These are phyloP conservation scores for Penicillium sp. DNA, from an alignment of 2,329 filamentous ascomycete species.

Conservation along the genomic window DNA sequence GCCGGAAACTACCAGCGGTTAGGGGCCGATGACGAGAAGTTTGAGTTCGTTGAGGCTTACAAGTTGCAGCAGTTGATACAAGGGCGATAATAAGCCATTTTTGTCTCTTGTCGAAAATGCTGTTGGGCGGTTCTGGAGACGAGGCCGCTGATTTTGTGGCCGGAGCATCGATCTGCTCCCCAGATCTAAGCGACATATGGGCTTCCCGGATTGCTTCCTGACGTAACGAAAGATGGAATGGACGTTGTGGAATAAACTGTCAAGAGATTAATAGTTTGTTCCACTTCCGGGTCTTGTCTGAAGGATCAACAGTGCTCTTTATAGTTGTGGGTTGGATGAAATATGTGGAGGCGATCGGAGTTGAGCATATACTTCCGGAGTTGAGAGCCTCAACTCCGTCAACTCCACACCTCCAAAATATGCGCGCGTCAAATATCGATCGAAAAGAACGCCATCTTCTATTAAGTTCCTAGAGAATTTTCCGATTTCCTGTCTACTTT, in stretches of 20 bases:
- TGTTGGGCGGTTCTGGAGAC: constrained; percentile 40
- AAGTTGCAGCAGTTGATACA: constrained; percentile 54
- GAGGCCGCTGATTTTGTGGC: not conserved
- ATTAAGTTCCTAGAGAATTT: not conserved
- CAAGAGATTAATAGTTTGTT: no score
- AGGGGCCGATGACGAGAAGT: not conserved
- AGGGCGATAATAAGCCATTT: constrained; percentile 51
- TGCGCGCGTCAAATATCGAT: not conserved
- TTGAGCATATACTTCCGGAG: not conserved
- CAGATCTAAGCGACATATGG: no score
- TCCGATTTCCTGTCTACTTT: not conserved
- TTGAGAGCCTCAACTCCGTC: not conserved
- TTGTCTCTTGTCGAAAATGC: constrained; percentile 54
- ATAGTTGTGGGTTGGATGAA: not conserved
- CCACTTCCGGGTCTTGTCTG: no score
- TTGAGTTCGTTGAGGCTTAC: constrained; percentile 31
- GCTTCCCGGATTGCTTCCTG: no score
- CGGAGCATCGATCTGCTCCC: not conserved
- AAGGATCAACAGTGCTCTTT: not conserved
- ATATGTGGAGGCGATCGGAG: not conserved
- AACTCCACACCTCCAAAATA: not conserved
- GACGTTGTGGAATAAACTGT: no score
- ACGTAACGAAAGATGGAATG: not conserved
- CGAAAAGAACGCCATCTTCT: not conserved
- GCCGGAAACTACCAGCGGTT: constrained; percentile 33